Base-by-base conservation (phyloP, 2,329 filamentous ascomycete species). In the Colletotrichum tanaceti region DNA sequence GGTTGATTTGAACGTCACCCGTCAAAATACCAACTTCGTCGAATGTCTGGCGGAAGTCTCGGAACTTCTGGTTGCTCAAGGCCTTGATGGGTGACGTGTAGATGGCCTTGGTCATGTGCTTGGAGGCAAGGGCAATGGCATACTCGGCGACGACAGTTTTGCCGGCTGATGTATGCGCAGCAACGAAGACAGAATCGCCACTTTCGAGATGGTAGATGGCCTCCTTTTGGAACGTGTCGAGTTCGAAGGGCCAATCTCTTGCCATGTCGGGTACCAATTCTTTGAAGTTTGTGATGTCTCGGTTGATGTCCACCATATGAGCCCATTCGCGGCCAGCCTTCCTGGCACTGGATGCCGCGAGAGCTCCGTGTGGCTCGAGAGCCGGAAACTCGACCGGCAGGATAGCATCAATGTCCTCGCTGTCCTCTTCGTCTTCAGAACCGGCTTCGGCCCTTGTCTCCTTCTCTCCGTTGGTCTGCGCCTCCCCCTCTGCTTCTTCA, bases 51-150 rank as follows among this genome's bases (percentile, higher is more conserved):
- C 94, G 89, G 78, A 99, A 99, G 77, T 99, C 96, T 71, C 96
- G 89, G 80, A 98, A 99, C 79, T 99, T 99, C 77, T 99, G 96
- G 77, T 99, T 99, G 80, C 96, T 98, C 65, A 99, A 83, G 2
- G 96, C 96, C 79, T 99, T 99, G 83, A 99, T 99, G 0, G 96
- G 96, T 0, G 96, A 98, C 0, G 96, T 99, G 78, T 99, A 99
- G 72, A 99, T 99, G 24, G 96, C 95, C 79, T 99, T 99, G 10
- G 96, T 99, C 95, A 98, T 98, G 78, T 99, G 96, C 77, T 95
- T 97, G n/a, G 93, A 91, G 38, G 96, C 96, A 67, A 99, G 84
- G 7, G 96, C 94, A 78, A 99, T 98, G 57, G 95, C 96, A 79
- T 99, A 99, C 78, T 99, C 96, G 35, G 96, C 96, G 16, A 99